Evolutionary conservation across 2,329 filamentous ascomycete genomes (phyloP), one percentile per base, ranked within the genome.

Genomic region (Aspergillus sp.): DNA sequence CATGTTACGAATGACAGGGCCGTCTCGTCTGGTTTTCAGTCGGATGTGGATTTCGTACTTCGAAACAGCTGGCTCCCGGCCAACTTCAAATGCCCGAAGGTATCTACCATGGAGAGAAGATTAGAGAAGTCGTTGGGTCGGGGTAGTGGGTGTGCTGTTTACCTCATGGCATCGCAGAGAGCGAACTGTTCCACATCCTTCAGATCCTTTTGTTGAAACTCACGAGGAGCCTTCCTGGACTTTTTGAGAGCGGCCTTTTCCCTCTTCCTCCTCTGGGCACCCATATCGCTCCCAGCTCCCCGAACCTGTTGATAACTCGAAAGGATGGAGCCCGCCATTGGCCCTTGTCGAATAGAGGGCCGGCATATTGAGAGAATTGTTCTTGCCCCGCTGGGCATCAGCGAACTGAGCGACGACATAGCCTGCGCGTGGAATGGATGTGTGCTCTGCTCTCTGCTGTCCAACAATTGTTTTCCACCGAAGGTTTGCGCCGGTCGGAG

Each of bases 31-130:
- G 2, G 93, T 92, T 69, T 88, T 88, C 62, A 99, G 79, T 70
- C 89, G 92, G 67, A 99, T 79, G 68, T 90, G 84, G 51, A 98
- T 69, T 74, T 98, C 95, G 80, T 99, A 99, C 75, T 97, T 98
- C 65, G 87, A 81, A 11, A 82, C 80, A 3, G 83, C 82, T 3
- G 90, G 89, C 49, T 88, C 84, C 53, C 86, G 86, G 70, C 95
- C 93, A 67, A 97, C 93, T 84, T 99, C 95, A 70, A 89, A 87
- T 48, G 95, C 93, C 69, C 91, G 90, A 64, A 99, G 86, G 73
- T 96, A 95, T 72, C 92, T 96, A 65, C 27, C 58, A 27, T 17
- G 37, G 40, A 33, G 39, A 39, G 14, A 27, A 45, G n/a, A 50
- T 65, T 27, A 55, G 61, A 65, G 52, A 56, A 47, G 40, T 63